A percentile compares a stretch with the other conserved stretches of the same genome.
Evolutionary conservation across 805 yeast genomes (phyloP).

Genomic region (Brettanomyces anomalus): DNA sequence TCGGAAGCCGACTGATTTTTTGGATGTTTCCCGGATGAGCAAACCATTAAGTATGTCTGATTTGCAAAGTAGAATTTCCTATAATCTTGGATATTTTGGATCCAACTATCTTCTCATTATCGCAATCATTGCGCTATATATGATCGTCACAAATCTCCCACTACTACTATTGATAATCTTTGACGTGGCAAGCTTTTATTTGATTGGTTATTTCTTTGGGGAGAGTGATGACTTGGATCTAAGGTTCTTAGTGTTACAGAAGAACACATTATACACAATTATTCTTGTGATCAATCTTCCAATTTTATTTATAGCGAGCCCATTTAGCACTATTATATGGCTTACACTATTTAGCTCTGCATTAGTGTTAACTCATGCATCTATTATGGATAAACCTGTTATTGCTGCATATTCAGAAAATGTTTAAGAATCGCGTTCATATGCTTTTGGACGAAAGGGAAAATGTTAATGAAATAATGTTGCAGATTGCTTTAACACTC

Average conservation of each 20-base stretch:
- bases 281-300: slow-evolving; percentile 56
- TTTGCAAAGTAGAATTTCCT: slow-evolving; percentile 72
- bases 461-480: too few species aligned
- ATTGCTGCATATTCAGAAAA: slow-evolving; percentile 86
- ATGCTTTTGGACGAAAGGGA: too few species aligned
- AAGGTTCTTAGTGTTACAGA: slow-evolving; percentile 52
- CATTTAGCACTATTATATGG: slow-evolving; percentile 87
- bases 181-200: slow-evolving; percentile 31
- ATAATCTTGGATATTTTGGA: slow-evolving; percentile 75
- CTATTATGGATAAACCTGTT: slow-evolving; percentile 88
- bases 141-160: slow-evolving; percentile 73
- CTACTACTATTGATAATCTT: slow-evolving; percentile 65
- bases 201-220: slow-evolving; percentile 28
- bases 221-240: slow-evolving; percentile 18
- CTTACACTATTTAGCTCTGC: slow-evolving; percentile 78
- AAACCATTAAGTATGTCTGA: slow-evolving; percentile 81
- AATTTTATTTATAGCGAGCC: slow-evolving; percentile 63
- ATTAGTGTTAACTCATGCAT: slow-evolving; percentile 76
- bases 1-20: slow-evolving; percentile 83
- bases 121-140: slow-evolving; percentile 60
- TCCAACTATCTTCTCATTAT: slow-evolving; percentile 76
- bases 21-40: slow-evolving; percentile 74
- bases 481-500: too few species aligned
- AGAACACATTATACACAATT: slow-evolving; percentile 78
- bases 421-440: slow-evolving; percentile 18